A percentile compares a stretch with the other conserved stretches of the same genome.
Conservation (phyloP, 2,329 filamentous ascomycete species). For the Aureobasidium pullulans region DNA sequence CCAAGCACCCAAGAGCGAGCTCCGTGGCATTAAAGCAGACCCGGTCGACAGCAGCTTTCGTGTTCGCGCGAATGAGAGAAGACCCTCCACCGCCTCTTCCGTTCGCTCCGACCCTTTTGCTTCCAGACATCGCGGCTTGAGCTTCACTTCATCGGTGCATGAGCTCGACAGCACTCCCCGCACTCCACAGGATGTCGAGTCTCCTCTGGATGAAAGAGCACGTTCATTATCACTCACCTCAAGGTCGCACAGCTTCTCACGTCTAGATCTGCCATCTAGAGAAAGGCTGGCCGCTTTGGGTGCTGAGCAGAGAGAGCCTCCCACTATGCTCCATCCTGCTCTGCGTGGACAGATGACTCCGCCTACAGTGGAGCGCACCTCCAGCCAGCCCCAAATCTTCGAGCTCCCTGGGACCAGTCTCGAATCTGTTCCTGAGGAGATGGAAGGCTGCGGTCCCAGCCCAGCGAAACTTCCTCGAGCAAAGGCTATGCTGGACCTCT, state of each 20-base stretch:
- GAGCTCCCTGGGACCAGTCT: slow-evolving; percentile 31
- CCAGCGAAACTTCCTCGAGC: neutral
- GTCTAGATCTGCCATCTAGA: slow-evolving; percentile 19
- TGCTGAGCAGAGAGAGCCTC: slow-evolving; percentile 14
- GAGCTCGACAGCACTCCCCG: slow-evolving; percentile 6
- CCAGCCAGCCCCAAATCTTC: slow-evolving; percentile 23
- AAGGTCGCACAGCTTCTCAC: neutral
- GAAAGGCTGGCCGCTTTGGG: slow-evolving; percentile 9
- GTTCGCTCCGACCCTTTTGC: neutral
- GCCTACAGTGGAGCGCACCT: slow-evolving; percentile 8
- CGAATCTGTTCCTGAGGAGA: slow-evolving; percentile 40
- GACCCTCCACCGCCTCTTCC: slow-evolving; percentile 1
- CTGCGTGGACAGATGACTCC: slow-evolving; percentile 1
- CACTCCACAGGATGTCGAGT: neutral
- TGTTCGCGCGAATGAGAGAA: neutral
- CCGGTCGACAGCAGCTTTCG: slow-evolving; percentile 29
- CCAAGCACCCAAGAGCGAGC: slow-evolving; percentile 41
- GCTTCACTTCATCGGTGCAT: neutral
- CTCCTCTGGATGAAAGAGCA: neutral
- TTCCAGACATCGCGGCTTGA: neutral
- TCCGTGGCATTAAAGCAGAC: slow-evolving; percentile 47
- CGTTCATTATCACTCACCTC: neutral
- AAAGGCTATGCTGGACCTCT: neutral
- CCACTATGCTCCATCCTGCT: slow-evolving; percentile 16
- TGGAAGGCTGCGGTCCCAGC: slow-evolving; percentile 25